Conservation (phyloP, 1,284 basidiomycete genomes). For the Omphalotus olearius region DNA sequence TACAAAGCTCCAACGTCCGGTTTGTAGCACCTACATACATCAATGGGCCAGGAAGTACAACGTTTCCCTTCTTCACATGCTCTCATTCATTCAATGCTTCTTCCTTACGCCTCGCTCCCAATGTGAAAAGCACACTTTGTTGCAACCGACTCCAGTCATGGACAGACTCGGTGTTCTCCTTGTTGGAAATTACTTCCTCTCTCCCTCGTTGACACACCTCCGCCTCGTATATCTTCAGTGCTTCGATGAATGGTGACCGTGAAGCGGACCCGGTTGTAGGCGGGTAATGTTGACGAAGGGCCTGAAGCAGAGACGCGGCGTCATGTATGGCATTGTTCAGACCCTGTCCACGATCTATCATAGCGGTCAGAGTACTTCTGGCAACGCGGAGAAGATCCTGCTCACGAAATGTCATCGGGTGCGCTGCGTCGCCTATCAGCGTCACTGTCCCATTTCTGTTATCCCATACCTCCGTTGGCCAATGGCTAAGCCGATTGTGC, state of each 20-base stretch:
- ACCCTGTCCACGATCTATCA: constrained; percentile 9
- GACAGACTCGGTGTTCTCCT: not conserved
- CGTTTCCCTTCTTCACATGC: too few species aligned
- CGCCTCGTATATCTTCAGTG: not conserved
- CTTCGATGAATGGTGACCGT: not conserved
- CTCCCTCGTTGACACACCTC: constrained; percentile 2
- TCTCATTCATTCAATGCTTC: not conserved
- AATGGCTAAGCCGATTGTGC: constrained; percentile 6
- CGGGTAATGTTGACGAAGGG: not conserved
- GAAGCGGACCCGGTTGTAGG: not conserved
- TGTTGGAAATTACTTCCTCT: not conserved
- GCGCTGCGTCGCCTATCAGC: constrained; percentile 5
- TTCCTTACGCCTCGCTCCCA: not conserved
- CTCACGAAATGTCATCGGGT: constrained; percentile 8
- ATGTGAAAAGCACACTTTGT: not conserved
- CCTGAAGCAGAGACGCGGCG: not conserved
- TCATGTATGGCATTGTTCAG: constrained; percentile 8
- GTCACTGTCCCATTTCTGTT: constrained; percentile 2
- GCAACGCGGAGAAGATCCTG: not conserved
- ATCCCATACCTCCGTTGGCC: constrained; percentile 5
- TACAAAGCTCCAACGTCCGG: too few species aligned
- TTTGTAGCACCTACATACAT: too few species aligned
- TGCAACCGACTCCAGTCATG: constrained; percentile 1
- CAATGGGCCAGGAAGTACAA: too few species aligned
- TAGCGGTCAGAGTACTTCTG: not conserved